phyloP scores from a whole-genome alignment of 2,329 filamentous ascomycete genomes.

The Sporothrix dimorphospora region DNA sequence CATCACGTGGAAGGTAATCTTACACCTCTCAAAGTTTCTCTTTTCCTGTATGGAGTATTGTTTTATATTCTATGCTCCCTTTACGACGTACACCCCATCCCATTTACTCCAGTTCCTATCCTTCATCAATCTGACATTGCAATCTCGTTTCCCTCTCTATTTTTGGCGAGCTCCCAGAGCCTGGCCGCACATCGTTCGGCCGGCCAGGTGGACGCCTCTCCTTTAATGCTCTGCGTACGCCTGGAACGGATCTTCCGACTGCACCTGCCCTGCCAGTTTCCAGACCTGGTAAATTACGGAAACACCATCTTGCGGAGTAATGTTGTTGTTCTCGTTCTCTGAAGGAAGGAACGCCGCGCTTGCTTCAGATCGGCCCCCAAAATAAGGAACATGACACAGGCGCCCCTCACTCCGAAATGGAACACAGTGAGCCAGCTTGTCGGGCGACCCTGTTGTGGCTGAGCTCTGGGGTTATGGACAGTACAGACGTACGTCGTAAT shows the following conservation, averaged over 20 bases:
- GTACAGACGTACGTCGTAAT: too few species aligned
- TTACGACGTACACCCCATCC: neutral
- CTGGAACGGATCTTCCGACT: neutral
- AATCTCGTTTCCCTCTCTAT: neutral
- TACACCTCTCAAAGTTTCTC: neutral
- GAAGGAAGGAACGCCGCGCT: neutral
- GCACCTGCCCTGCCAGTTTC: neutral
- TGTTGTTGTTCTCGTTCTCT: too few species aligned
- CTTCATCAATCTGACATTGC: neutral
- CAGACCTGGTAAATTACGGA: neutral
- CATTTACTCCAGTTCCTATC: neutral
- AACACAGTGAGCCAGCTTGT: neutral
- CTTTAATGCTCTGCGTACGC: neutral
- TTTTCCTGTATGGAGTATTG: neutral
- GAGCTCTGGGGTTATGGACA: constrained; percentile 1
- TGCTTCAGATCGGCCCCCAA: constrained; percentile 18
- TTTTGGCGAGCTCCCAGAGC: neutral
- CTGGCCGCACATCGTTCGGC: neutral
- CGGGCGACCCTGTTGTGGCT: constrained; percentile 5
- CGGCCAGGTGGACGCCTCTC: neutral
- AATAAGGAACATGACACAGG: neutral
- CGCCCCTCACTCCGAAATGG: neutral
- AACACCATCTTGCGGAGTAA: neutral
- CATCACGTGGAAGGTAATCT: neutral
- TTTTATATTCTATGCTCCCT: neutral